These are phyloP conservation scores for Scedosporium apiospermum DNA, from an alignment of 2,329 filamentous ascomycete species.

Conservation along the genomic window DNA sequence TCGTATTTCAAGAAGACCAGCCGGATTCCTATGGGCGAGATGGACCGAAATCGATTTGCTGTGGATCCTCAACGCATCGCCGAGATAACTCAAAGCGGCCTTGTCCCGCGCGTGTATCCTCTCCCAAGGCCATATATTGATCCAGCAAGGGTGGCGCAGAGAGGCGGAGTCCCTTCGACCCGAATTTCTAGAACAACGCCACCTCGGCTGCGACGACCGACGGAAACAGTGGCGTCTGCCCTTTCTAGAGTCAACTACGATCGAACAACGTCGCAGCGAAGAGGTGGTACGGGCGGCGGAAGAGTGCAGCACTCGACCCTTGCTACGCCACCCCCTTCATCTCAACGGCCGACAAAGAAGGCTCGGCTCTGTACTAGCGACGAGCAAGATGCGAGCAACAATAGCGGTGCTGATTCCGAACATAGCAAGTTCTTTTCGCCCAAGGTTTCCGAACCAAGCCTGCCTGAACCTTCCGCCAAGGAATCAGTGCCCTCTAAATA, in stretches of 20 bases:
- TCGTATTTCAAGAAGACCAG: conserved; percentile 41
- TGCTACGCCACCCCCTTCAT: conserved; percentile 14
- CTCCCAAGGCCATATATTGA: conserved; percentile 48
- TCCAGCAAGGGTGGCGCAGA: conserved; percentile 16
- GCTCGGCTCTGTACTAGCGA: conserved; percentile 41
- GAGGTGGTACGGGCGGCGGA: conserved; percentile 6
- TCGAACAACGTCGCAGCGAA: conserved; percentile 7
- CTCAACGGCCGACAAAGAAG: conserved; percentile 42
- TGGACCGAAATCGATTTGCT: conserved; percentile 52
- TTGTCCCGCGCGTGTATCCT: conserved; percentile 47
- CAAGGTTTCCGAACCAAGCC: conserved; percentile 9
- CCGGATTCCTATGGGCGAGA: conserved; percentile 50
- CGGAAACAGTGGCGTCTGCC: conserved; percentile 40
- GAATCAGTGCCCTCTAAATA: conserved; percentile 3
- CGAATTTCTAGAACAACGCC: conserved; percentile 19
- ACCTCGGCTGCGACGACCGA: conserved; percentile 37
- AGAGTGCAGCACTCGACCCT: conserved; percentile 8
- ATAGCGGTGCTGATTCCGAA: conserved; percentile 20
- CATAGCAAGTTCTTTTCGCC: conserved; percentile 46
- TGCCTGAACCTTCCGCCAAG: neutral
- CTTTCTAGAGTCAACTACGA: conserved; percentile 16
- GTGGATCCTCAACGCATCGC: conserved; percentile 39
- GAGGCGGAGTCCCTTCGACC: conserved; percentile 7
- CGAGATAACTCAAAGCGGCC: conserved; percentile 37
- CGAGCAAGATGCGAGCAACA: conserved; percentile 12